A percentile compares a stretch with the other conserved stretches of the same genome.
These are phyloP conservation scores for Epipyxis sp. DNA, from an alignment of 108 stramenopile genomes.

Conservation along the genomic window DNA sequence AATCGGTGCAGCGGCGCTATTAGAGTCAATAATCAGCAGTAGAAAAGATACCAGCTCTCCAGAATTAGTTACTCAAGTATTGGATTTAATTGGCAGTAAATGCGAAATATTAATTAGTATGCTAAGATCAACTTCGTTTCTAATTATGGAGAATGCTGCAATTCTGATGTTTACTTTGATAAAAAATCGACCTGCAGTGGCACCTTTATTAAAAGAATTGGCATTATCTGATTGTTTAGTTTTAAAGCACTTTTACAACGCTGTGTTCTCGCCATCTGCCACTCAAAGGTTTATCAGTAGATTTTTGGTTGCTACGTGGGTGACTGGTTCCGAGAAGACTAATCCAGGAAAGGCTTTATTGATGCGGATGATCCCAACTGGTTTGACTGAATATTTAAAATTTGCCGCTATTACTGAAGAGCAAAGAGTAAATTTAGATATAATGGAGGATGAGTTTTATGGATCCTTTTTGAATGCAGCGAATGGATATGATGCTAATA, in stretches of 20 bases:
- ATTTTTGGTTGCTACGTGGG: slow-evolving; percentile 72
- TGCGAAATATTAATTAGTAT: slow-evolving; percentile 61
- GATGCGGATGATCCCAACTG: slow-evolving; percentile 64
- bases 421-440: slow-evolving; percentile 70
- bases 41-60: slow-evolving; percentile 27
- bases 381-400: slow-evolving; percentile 66
- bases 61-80: slow-evolving; percentile 12
- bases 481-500: not conserved
- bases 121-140: slow-evolving; percentile 59
- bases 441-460: slow-evolving; percentile 56
- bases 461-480: slow-evolving; percentile 17
- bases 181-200: slow-evolving; percentile 57
- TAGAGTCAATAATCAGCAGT: slow-evolving; percentile 24
- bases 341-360: slow-evolving; percentile 64
- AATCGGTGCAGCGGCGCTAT: slow-evolving; percentile 19
- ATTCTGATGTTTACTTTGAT: slow-evolving; percentile 64
- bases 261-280: slow-evolving; percentile 66
- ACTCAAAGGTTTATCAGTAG: slow-evolving; percentile 68
- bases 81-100: slow-evolving; percentile 35
- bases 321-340: slow-evolving; percentile 53
- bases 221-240: slow-evolving; percentile 64
- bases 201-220: slow-evolving; percentile 59
- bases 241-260: slow-evolving; percentile 69
- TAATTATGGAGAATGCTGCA: slow-evolving; percentile 72
- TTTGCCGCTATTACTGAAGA: slow-evolving; percentile 63